Base-by-base conservation (phyloP, 2,329 filamentous ascomycete species). In the Nectriaceae sp. region DNA sequence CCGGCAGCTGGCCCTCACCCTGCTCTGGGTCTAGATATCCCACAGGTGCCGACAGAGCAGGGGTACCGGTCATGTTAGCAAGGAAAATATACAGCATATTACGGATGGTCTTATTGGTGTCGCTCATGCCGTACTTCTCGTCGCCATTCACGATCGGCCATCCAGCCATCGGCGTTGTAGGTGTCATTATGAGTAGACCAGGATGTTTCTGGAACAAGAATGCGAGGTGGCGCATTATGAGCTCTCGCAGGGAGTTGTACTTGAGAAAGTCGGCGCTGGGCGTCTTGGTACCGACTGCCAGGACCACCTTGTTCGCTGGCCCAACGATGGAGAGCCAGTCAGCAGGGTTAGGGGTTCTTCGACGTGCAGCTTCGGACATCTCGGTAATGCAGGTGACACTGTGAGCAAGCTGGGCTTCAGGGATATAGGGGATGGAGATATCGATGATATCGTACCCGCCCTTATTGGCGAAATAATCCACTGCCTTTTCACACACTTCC, bases 61-160 rank as follows among this genome's bases (percentile, higher is more conserved):
- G 92, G 41, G 85, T 85, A 0, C 92, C 92, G 0, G 78, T 83
- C 59, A 90, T 85, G 69, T 97, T 97, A 5, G 91, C 88, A 29
- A 96, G 70, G 80, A 88, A 96, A 15, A 89, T 84, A 69, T 90
- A 96, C 67, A 87, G 83, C 90, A 96, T 96, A 63, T 82, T 89
- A 21, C 80, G 75, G n/a, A 96, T 73, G 15, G 83, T 85, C 52
- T 72, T 75, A 65, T 94, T 90, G 0, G 79, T 85, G 66, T 97
- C 87, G 31, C 79, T 85, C 56, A 90, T 74, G 3, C 92, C 92
- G 61, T 91, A 84, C n/a, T 73, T 73, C 15, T 84, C 73, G 35
- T 88, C 85, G 8, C 73, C 77, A 2, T 75, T 69, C 11, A 66
- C 51, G 20, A 85, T 83, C 36, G 81, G 80, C 88, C 89, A 95